phyloP scores from a whole-genome alignment of 257 asterid species.

The Ligustrum vulgare region DNA sequence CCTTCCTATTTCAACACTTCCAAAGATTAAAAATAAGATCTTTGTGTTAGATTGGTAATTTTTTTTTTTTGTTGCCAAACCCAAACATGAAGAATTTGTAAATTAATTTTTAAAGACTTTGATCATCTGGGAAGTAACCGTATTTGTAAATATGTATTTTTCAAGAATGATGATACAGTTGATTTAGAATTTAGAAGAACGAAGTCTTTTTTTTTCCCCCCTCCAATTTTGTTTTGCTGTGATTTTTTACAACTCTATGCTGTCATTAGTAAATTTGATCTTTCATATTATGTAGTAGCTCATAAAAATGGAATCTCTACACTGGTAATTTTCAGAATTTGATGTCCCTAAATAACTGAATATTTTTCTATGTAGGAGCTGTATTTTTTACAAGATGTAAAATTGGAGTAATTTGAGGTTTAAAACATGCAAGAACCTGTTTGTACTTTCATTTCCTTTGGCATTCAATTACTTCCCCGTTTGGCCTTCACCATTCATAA shows the following conservation, averaged over 20 bases:
- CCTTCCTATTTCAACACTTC: constrained; percentile 11
- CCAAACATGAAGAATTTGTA: constrained; percentile 13
- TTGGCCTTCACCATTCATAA: background rate
- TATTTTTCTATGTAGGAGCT: background rate
- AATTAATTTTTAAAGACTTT: background rate
- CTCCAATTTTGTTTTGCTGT: constrained; percentile 6
- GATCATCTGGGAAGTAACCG: background rate
- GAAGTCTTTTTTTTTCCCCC: constrained; percentile 11
- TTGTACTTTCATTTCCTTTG: constrained; percentile 9
- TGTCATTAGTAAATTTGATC: constrained; percentile 17
- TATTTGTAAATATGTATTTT: background rate
- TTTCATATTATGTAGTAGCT: constrained; percentile 14
- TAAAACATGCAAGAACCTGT: background rate
- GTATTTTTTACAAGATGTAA: constrained; percentile 1
- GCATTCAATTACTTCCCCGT: background rate
- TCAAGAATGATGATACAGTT: constrained; percentile 1
- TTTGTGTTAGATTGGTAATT: background rate
- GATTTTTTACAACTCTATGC: background rate
- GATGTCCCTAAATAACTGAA: constrained; percentile 6
- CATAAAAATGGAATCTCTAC: background rate
- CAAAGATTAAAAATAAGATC: constrained; percentile 14
- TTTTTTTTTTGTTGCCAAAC: constrained; percentile 14
- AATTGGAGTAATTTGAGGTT: constrained; percentile 2
- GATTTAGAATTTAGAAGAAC: constrained; percentile 24
- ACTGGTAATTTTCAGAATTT: background rate